phyloP scores from a whole-genome alignment of 176 grass and related monocot genomes.

The Cymbopogon citratus region DNA sequence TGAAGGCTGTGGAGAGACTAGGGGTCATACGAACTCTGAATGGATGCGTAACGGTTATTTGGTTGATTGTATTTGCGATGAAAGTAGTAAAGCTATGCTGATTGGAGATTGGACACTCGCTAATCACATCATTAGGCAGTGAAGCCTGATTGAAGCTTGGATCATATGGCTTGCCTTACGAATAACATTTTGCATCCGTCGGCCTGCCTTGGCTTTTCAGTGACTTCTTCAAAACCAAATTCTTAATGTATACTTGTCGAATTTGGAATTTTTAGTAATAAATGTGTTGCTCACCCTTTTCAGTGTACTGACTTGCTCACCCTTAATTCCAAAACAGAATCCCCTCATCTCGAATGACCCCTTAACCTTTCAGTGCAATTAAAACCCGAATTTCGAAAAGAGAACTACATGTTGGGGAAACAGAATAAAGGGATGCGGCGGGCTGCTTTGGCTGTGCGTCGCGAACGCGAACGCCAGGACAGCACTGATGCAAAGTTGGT shows the following conservation, averaged over 20 bases:
- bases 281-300: too few relatives aligned
- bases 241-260: too few relatives aligned
- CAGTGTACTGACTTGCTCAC: too few relatives aligned
- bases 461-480: conserved; percentile 15
- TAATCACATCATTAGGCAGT: too few relatives aligned
- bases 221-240: neutral
- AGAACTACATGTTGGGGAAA: neutral
- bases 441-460: conserved; percentile 30
- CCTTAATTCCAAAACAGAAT: neutral
- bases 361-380: neutral
- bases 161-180: neutral
- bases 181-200: neutral
- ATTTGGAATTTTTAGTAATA: neutral
- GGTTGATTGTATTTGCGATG: neutral
- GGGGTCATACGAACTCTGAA: neutral
- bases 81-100: too few relatives aligned
- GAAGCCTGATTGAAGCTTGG: neutral
- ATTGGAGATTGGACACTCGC: too few relatives aligned
- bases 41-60: neutral
- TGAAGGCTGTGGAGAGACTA: too few relatives aligned
- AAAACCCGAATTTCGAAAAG: neutral
- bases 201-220: too few relatives aligned
- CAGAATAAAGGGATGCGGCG: neutral
- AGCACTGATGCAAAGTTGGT: conserved; percentile 20
- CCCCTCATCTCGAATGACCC: too few relatives aligned